phyloP scores from a whole-genome alignment of 2,329 filamentous ascomycete species.

The Chaetomiaceae sp. region DNA sequence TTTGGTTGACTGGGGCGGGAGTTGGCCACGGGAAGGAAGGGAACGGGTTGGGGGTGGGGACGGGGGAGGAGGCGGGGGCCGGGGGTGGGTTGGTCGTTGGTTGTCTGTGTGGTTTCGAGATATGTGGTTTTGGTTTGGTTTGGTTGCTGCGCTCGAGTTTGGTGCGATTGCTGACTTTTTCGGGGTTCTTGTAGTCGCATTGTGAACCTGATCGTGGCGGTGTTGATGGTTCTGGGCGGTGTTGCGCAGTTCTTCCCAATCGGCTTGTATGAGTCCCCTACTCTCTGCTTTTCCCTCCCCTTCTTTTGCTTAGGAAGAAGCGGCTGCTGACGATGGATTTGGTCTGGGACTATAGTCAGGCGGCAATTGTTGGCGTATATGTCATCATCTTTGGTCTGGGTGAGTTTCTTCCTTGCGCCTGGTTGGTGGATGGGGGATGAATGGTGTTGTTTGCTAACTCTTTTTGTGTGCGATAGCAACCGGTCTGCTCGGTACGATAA shows the following conservation, averaged over 20 bases:
- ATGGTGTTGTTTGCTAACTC: background rate
- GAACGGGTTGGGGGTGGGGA: too few relatives aligned
- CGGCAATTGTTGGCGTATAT: conserved; percentile 67
- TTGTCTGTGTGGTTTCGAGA: too few relatives aligned
- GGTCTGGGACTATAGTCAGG: conserved; percentile 15
- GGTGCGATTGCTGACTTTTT: too few relatives aligned
- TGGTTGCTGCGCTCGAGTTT: too few relatives aligned
- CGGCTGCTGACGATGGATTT: conserved; percentile 1
- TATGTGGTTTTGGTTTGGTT: too few relatives aligned
- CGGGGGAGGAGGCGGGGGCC: too few relatives aligned
- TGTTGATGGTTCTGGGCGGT: conserved; percentile 82
- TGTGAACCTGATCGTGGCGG: conserved; percentile 84
- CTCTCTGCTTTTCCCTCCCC: too few relatives aligned
- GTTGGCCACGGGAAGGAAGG: too few relatives aligned
- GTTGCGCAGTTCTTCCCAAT: conserved; percentile 64
- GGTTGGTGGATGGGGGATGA: too few relatives aligned
- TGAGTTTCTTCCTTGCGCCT: conserved; percentile 38
- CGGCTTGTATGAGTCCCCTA: conserved; percentile 58
- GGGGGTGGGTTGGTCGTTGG: too few relatives aligned
- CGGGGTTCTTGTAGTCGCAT: conserved; percentile 63
- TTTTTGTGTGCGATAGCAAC: conserved; percentile 45
- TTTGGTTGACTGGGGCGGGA: too few relatives aligned
- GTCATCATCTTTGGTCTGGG: conserved; percentile 86
- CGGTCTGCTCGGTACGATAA: conserved; percentile 53
- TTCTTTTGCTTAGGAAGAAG: too few relatives aligned